phyloP scores from a whole-genome alignment of 2,329 filamentous ascomycete species.

The Beauveria medogensis region DNA sequence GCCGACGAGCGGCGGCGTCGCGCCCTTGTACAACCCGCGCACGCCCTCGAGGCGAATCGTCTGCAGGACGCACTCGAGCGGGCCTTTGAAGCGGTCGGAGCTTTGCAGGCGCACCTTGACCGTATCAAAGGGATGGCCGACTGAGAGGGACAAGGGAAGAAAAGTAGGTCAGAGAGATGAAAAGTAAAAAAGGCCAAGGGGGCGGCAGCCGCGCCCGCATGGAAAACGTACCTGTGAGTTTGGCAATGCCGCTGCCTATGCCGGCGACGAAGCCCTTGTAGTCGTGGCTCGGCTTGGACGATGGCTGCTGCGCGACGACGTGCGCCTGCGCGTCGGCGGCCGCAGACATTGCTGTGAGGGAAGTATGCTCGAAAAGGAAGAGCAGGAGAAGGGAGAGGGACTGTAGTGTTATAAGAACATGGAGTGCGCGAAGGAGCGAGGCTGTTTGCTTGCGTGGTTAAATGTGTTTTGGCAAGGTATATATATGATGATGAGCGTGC shows the following conservation, averaged over 20 bases:
- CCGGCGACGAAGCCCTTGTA: constrained; percentile 97
- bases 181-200: too few species aligned
- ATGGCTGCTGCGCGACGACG: constrained; percentile 23
- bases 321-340: neutral
- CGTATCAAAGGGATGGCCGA: constrained; percentile 80
- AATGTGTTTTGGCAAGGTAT: neutral
- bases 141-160: constrained; percentile 23
- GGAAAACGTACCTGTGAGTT: constrained; percentile 60
- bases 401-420: neutral
- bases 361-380: neutral
- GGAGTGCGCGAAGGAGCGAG: too few species aligned
- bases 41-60: constrained; percentile 83
- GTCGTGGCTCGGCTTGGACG: constrained; percentile 31
- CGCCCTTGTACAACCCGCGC: constrained; percentile 85
- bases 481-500: neutral
- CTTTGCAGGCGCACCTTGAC: constrained; percentile 96
- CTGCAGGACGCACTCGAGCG: constrained; percentile 74
- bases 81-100: constrained; percentile 69
- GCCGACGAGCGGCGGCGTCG: constrained; percentile 81
- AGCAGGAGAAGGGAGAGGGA: neutral
- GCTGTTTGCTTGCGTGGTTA: neutral
- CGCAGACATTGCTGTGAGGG: neutral
- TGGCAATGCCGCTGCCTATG: constrained; percentile 90
- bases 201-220: too few species aligned
- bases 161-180: neutral